Conservation (phyloP, 345 rosid genomes). For the Cardiospermum halicacabum region DNA sequence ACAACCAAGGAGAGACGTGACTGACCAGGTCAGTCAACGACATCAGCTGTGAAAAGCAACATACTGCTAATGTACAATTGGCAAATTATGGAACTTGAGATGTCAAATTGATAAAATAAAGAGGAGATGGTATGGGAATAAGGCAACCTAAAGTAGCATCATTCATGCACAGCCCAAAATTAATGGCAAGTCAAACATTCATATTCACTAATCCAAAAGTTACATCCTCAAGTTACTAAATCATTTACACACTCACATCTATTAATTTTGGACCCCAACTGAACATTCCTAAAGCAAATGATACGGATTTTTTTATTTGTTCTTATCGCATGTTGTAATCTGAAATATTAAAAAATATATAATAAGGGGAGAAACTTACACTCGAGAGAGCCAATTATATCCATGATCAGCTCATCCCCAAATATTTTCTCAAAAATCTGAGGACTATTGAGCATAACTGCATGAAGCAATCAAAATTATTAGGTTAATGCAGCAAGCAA, state of each 20-base stretch:
- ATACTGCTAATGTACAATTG: too few relatives aligned
- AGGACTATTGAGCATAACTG: conserved; percentile 81
- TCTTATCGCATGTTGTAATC: too few relatives aligned
- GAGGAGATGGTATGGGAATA: too few relatives aligned
- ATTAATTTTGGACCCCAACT: background rate
- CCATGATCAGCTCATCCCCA: conserved; percentile 84
- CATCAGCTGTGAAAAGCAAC: too few relatives aligned
- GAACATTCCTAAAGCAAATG: background rate
- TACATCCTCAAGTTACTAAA: conserved; percentile 3
- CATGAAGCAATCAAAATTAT: conserved; percentile 21
- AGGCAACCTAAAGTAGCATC: background rate
- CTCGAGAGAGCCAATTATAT: conserved; percentile 85
- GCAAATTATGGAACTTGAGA: too few relatives aligned
- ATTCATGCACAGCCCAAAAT: background rate
- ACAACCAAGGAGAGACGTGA: too few relatives aligned
- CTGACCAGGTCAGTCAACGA: too few relatives aligned
- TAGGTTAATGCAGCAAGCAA: conserved; percentile 13
- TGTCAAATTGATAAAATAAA: too few relatives aligned
- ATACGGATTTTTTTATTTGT: conserved; percentile 1
- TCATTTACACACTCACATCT: background rate
- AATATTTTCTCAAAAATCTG: conserved; percentile 76
- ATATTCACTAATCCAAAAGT: background rate
- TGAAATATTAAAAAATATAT: too few relatives aligned
- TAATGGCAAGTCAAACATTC: background rate
- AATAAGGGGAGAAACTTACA: conserved; percentile 76